Evolutionary conservation across 352 stramenopile genomes (phyloP).

Genomic region (Phytophthora hybrid): DNA sequence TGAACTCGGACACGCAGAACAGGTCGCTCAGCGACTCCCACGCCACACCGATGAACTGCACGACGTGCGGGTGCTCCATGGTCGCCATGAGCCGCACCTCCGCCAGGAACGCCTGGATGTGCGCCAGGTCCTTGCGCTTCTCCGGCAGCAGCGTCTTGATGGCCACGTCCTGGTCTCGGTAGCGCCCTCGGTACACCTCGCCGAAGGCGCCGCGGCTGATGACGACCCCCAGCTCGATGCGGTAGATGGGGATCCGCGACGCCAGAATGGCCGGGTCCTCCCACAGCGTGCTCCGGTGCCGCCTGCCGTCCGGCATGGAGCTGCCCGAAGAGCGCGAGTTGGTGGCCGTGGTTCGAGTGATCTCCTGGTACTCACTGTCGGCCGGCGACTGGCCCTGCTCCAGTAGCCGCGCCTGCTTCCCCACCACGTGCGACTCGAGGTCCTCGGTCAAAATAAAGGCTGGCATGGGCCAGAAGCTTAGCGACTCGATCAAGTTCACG

Average conservation of each 20-base stretch:
- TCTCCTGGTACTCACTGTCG: constrained; percentile 24
- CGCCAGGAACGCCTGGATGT: constrained; percentile 44
- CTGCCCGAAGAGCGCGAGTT: constrained; percentile 15
- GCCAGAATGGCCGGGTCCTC: constrained; percentile 48
- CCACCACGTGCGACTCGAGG: no score
- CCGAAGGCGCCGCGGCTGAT: constrained; percentile 41
- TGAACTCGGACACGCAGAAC: constrained; percentile 51
- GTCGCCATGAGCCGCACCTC: constrained; percentile 50
- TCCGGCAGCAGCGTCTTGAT: constrained; percentile 46
- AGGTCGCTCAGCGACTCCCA: constrained; percentile 54
- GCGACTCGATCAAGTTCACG: constrained; percentile 45
- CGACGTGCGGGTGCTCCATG: constrained; percentile 55
- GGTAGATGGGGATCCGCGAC: constrained; percentile 44
- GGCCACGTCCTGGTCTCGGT: constrained; percentile 43
- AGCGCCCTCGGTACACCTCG: constrained; percentile 44
- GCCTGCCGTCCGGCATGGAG: constrained; percentile 8
- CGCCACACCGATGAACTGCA: constrained; percentile 52
- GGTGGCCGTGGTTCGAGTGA: constrained; percentile 7
- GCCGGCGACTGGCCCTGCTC: no score
- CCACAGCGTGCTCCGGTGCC: constrained; percentile 23
- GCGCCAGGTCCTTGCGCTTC: constrained; percentile 41
- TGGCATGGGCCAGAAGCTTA: constrained; percentile 54
- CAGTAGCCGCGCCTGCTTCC: no score
- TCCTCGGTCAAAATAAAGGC: constrained; percentile 61
- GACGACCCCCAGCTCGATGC: constrained; percentile 35